Evolutionary conservation across 2,329 filamentous ascomycete genomes (phyloP), one percentile per base, ranked within the genome.

Genomic region (Cucurbitaria berberidis): DNA sequence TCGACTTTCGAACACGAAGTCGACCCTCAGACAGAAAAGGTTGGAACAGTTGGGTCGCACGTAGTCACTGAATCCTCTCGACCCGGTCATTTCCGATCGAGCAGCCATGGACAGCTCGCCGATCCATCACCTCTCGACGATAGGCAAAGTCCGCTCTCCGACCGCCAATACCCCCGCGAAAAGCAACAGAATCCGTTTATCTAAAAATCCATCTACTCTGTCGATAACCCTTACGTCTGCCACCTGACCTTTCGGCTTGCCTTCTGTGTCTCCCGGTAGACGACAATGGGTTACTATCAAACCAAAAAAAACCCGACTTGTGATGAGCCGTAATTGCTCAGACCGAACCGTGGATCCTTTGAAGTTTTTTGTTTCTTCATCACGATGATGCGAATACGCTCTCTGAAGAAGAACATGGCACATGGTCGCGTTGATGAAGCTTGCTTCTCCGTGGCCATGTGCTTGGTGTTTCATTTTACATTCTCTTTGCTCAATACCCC

Each of bases 191-290:
- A 77, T 73, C 76, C 76, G 53, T 79, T 78, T 67, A 73, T 77
- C 62, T 73, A 71, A 57, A n/a, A n/a, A n/a, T n/a, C n/a, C n/a
- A 59, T 64, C 59, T 53, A 60, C 74, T 73, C 70, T 59, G 36
- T 51, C 22, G 26, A 40, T 35, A 38, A 45, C 29, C 35, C 46
- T 35, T 26, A n/a, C 48, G 45, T 40, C 67, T 68, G 57, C 62
- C 62, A 76, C 69, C 66, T 79, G 78, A 80, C 78, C 78, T 78
- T 79, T 75, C 66, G 74, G 63, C 68, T 68, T 67, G 70, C 68
- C 73, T 73, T 75, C 74, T 77, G 74, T 54, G 77, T 76, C 76
- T 78, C 71, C 71, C 55, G 63, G 58, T 40, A 55, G 34, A 65
- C 47, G 58, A 51, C 40, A 57, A 46, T 42, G 45, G 49, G 56